Evolutionary conservation across 2,329 filamentous ascomycete genomes (phyloP), one percentile per base, ranked within the genome.

Genomic region (Monilinia fructicola): DNA sequence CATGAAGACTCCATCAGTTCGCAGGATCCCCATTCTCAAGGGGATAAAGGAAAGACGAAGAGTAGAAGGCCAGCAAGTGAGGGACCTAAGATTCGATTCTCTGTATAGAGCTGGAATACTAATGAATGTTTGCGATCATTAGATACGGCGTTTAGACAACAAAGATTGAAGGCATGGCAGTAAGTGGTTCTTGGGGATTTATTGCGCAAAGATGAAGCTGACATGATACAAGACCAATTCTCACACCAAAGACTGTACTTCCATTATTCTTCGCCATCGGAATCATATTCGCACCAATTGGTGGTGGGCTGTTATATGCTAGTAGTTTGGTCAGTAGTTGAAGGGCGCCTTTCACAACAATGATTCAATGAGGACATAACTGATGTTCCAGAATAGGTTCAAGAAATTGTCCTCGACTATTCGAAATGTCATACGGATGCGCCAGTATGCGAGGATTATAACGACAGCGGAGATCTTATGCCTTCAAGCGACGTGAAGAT

Each of bases 91-190:
- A 64, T 69, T 69, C 54, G 23, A 65, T 66, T 46, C 53, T 44
- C 56, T 53, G 63, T 28, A 61, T 46, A 54, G 70, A 54, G 69
- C 40, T 52, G 50, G 61, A 66, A 65, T 56, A 67, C 71, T 73
- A 65, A 76, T 65, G 3, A 54, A 58, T 58, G 9, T 48, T 52
- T 67, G 38, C 54, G 71, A 68, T 56, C 46, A 62, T 66, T 76
- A 96, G 92, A 98, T 81, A 98, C 94, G 68, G 95, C 95, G 14
- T 99, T 98, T 78, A 87, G 95, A 74, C 95, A 99, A 78, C 95
- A 99, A 80, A 89, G 95, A 77, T 81, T 99, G 79, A 97, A 98
- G 81, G 95, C 95, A 82, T 99, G 95, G 95, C 95, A 99, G 90
- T 96, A 83, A 80, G 92, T 72, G 63, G 67, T 65, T 65, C 44